Evolutionary conservation across 2,329 filamentous ascomycete species (phyloP), one percentile per base, ranked within the genome.

Genomic region (Phoma sp.): DNA sequence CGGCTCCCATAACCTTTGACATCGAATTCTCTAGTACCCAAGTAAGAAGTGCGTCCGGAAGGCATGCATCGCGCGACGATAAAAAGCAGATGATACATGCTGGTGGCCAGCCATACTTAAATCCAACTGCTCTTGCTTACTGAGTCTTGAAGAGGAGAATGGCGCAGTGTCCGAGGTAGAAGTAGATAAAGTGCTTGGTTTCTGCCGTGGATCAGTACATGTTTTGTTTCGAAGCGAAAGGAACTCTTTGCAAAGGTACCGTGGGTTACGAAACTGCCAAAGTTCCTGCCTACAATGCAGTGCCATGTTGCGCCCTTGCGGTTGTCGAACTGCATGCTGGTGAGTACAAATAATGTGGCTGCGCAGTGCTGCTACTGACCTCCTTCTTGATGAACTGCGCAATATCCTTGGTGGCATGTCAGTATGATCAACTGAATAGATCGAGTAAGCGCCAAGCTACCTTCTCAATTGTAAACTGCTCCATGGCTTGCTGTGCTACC

Each of bases 151-250:
- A 99, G 47, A 99, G 87, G 52, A 99, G 85, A 74, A 99, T 98
- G 56, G 95, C 95, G 77, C 92, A 97, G 83, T 98, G 95, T 49
- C 95, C 95, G 56, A 99, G 89, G 81, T 99, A 99, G 82, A 99
- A 99, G 82, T 99, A 99, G 76, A 99, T 97, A 82, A 99, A 99
- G 79, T 99, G 95, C 81, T 98, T 98, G 25, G 95, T 98, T 78
- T 98, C 95, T 97, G 80, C 33, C 37, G 7, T 3, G 5, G 23
- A 43, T 72, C 30, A 71, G 71, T 29, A 29, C 27, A 29, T 29
- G 27, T 9, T 6, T 29, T 18, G 2, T 18, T 18, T 18, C 27
- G 24, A 8, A 6, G 24, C 11, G 2, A 7, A 4, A 23, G 23
- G 13, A 23, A n/a, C 7, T 14, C 7, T 3, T 27, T 22, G 8